These are phyloP conservation scores for Fusarium anguioides DNA, from an alignment of 2,329 filamentous ascomycete species.

Conservation along the genomic window DNA sequence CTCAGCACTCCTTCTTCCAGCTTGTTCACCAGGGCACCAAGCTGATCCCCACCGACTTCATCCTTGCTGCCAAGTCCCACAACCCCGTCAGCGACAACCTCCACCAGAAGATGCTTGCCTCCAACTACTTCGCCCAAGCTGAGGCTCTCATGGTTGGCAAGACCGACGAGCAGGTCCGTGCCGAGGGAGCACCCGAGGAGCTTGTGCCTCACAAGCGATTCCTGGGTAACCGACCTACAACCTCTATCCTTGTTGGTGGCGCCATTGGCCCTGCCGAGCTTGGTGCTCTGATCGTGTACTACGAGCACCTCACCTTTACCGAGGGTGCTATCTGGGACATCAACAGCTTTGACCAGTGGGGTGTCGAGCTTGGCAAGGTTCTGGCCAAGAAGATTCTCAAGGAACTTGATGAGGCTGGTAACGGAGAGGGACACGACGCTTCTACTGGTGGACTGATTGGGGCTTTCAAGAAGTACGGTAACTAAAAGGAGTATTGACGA, in stretches of 20 bases:
- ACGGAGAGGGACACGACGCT: conserved; percentile 79
- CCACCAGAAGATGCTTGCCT: conserved; percentile 96
- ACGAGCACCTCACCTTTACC: conserved; percentile 98
- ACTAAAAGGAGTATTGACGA: conserved; percentile 51
- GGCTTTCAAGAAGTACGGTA: conserved; percentile 84
- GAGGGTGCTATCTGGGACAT: conserved; percentile 99
- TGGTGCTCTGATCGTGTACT: conserved; percentile 96
- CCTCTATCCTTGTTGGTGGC: conserved; percentile 88
- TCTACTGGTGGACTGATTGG: conserved; percentile 91
- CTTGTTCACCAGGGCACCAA: conserved; percentile 99
- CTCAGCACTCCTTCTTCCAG: conserved; percentile 99
- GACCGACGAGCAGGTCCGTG: conserved; percentile 81
- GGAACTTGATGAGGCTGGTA: conserved; percentile 85
- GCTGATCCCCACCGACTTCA: conserved; percentile 98
- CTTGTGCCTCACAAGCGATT: conserved; percentile 99
- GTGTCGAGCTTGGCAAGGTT: conserved; percentile 96
- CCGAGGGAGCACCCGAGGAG: conserved; percentile 77
- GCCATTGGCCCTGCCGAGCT: conserved; percentile 95
- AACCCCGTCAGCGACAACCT: conserved; percentile 93
- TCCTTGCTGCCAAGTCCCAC: conserved; percentile 94
- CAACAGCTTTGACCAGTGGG: conserved; percentile 99
- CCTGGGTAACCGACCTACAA: conserved; percentile 96
- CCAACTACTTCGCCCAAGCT: conserved; percentile 90
- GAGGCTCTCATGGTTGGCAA: conserved; percentile 94
- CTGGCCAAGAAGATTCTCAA: conserved; percentile 90